Evolutionary conservation across 2,329 filamentous ascomycete species (phyloP).

Genomic region (Microsporum ferrugineum): DNA sequence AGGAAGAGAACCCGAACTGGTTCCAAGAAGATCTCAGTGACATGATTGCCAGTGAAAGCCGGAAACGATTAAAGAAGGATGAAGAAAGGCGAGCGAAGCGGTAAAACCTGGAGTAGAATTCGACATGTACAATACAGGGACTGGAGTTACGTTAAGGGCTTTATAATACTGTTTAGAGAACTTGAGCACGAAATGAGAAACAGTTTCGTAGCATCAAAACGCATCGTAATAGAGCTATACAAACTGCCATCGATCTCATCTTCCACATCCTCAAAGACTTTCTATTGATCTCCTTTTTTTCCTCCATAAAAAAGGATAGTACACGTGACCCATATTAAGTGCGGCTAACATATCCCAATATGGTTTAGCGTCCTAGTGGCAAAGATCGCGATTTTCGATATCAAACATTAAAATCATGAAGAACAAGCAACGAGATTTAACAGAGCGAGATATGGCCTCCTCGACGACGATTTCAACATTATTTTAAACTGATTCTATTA

Average conservation of each 20-base stretch:
- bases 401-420: not conserved
- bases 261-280: not conserved
- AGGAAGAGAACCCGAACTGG: slow-evolving; percentile 58
- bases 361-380: not conserved
- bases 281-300: not conserved
- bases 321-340: not conserved
- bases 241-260: not conserved
- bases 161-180: not conserved
- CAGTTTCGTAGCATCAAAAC: not conserved
- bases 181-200: too few species aligned
- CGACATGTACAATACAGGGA: not conserved
- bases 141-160: not conserved
- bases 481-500: not conserved
- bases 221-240: not conserved
- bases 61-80: slow-evolving; percentile 81
- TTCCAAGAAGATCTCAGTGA: slow-evolving; percentile 83
- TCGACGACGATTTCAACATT: not conserved
- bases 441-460: not conserved
- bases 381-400: not conserved
- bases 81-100: slow-evolving; percentile 60
- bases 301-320: not conserved
- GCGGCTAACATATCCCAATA: not conserved
- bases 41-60: slow-evolving; percentile 88
- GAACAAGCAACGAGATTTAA: not conserved
- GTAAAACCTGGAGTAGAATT: not conserved